Conservation (phyloP, 192 early-diverging fungal genomes). For the Mortierella alpina region DNA sequence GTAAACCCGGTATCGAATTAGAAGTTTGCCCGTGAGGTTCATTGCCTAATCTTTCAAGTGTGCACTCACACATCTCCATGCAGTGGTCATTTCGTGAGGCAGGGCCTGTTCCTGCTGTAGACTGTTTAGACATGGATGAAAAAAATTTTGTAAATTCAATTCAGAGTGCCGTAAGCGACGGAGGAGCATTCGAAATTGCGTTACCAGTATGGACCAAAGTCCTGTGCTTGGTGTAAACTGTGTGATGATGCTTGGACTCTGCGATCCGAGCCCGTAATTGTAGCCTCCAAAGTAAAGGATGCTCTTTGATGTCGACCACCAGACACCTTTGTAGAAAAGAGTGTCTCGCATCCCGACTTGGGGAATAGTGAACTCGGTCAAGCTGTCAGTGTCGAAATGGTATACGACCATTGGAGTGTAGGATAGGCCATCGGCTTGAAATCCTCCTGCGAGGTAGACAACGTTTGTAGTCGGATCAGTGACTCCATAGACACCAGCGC, state of each 20-base stretch:
- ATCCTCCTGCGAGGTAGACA: background rate
- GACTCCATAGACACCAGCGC: background rate
- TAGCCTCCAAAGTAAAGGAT: slow-evolving; percentile 6
- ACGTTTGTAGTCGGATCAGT: background rate
- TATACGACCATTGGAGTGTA: background rate
- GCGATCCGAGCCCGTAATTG: background rate
- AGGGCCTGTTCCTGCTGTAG: background rate
- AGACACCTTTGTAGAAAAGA: background rate
- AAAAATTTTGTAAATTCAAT: background rate
- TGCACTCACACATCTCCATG: background rate
- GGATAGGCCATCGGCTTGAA: background rate
- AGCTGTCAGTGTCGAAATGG: background rate
- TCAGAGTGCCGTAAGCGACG: no score
- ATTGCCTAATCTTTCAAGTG: background rate
- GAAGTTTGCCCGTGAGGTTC: background rate
- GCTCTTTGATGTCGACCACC: background rate
- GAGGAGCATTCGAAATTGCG: background rate
- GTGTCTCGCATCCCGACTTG: background rate
- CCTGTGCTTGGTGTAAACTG: background rate
- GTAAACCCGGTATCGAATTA: background rate
- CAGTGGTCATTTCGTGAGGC: background rate
- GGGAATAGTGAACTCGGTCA: background rate
- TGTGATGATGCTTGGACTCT: background rate
- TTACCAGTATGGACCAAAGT: background rate
- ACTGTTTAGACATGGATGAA: no score